phyloP scores from a whole-genome alignment of 2,329 filamentous ascomycete species.

The Scedosporium boydii region DNA sequence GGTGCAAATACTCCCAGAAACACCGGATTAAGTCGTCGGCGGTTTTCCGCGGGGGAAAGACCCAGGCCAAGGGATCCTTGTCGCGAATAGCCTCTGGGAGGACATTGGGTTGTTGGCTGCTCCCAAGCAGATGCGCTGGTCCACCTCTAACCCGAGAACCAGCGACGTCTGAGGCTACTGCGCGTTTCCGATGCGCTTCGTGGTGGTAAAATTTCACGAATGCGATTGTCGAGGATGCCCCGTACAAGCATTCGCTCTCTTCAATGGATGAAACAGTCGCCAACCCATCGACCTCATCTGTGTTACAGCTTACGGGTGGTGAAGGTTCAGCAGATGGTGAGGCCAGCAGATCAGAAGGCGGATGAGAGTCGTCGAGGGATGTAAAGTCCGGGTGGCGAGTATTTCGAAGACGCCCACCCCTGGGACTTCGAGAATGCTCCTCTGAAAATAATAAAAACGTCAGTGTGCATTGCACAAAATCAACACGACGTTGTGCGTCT shows the following conservation, averaged over 20 bases:
- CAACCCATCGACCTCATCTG: constrained; percentile 2
- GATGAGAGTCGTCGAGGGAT: too few species aligned
- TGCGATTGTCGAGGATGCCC: constrained; percentile 5
- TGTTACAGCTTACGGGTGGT: not conserved
- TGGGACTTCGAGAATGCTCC: too few species aligned
- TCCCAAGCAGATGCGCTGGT: too few species aligned
- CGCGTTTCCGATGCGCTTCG: not conserved
- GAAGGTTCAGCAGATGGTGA: not conserved
- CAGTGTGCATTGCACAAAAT: too few species aligned
- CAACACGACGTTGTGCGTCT: not conserved
- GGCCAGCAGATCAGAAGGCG: not conserved
- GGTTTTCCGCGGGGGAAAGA: not conserved
- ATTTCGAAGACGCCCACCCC: too few species aligned
- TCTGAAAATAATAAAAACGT: too few species aligned
- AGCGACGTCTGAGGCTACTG: too few species aligned
- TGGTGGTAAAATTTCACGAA: not conserved
- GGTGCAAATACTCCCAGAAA: constrained; percentile 13
- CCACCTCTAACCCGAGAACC: too few species aligned
- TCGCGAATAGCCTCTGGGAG: not conserved
- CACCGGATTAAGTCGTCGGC: constrained; percentile 8
- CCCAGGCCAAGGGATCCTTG: not conserved
- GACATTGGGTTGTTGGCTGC: not conserved
- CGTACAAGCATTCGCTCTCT: constrained; percentile 4
- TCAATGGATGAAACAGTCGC: constrained; percentile 5
- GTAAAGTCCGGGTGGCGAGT: too few species aligned